Conservation (phyloP, 768 basidiomycete species). For the Amanita thiersii region DNA sequence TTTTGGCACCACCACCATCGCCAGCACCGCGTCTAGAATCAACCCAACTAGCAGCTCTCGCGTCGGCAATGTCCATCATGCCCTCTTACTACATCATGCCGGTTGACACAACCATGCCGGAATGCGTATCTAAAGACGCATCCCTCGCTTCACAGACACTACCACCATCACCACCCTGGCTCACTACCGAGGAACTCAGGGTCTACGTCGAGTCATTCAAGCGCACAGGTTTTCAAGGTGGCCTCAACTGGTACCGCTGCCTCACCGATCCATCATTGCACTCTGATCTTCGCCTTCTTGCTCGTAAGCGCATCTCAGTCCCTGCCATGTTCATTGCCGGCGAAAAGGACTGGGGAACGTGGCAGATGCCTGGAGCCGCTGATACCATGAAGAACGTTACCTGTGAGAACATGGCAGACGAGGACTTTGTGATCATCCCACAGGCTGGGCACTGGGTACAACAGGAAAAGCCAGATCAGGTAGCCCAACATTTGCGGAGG, state of each 20-base stretch:
- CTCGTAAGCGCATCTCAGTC: conserved; percentile 35
- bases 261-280: conserved; percentile 24
- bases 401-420: conserved; percentile 27
- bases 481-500: conserved; percentile 29
- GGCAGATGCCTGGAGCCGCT: conserved; percentile 40
- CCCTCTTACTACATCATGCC: conserved; percentile 62
- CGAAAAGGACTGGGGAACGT: conserved; percentile 52
- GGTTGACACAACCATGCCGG: conserved; percentile 42
- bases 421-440: conserved; percentile 42
- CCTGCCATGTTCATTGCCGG: conserved; percentile 55
- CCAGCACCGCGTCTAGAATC: conserved; percentile 13
- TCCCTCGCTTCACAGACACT: conserved; percentile 24
- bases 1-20: too few species aligned
- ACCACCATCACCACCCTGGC: conserved; percentile 31
- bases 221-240: conserved; percentile 57
- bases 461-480: conserved; percentile 40
- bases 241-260: conserved; percentile 48
- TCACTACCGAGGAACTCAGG: conserved; percentile 36
- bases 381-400: conserved; percentile 33
- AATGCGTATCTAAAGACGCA: conserved; percentile 29
- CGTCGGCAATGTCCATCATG: too few species aligned
- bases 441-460: conserved; percentile 62
- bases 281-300: conserved; percentile 35
- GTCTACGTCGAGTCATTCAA: conserved; percentile 42
- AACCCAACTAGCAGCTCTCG: conserved; percentile 24